phyloP scores from a whole-genome alignment of 345 rosid genomes.

The Pugionium cornutum region DNA sequence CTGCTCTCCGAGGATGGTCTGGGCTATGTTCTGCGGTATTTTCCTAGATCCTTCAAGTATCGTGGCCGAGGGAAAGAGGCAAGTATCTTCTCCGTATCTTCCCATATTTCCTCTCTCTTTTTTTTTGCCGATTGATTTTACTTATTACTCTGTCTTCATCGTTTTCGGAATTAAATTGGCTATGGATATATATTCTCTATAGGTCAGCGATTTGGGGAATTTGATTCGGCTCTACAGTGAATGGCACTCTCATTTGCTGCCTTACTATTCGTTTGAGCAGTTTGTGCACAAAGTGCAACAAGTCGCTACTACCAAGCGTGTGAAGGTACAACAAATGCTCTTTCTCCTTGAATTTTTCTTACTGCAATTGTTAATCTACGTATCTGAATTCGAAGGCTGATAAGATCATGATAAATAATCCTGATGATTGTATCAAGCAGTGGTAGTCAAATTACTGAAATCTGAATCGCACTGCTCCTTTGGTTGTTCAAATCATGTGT shows the following conservation, averaged over 20 bases:
- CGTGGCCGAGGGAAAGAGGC: conserved; percentile 92
- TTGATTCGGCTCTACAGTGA: conserved; percentile 58
- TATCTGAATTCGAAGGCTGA: not conserved
- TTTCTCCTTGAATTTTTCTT: not conserved
- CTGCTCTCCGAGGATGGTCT: conserved; percentile 83
- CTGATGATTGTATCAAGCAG: not conserved
- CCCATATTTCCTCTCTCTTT: not conserved
- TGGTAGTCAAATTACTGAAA: not conserved
- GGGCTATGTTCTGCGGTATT: conserved; percentile 81
- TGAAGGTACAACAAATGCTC: conserved; percentile 57
- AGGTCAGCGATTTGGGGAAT: conserved; percentile 81
- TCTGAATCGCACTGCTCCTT: not conserved
- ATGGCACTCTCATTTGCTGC: no score
- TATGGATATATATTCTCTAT: not conserved
- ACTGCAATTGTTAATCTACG: conserved; percentile 1
- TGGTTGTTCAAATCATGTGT: not conserved
- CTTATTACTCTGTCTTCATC: not conserved
- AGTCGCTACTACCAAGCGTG: conserved; percentile 74
- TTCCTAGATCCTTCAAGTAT: conserved; percentile 76
- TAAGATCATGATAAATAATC: no score
- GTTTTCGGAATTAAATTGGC: conserved; percentile 1
- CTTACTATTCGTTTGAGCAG: conserved; percentile 21
- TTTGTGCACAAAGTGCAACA: conserved; percentile 69
- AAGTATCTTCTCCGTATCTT: not conserved
- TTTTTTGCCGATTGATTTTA: not conserved